Percentiles rank a stretch among this genome's conserved stretches.
Conservation (phyloP, 2,329 filamentous ascomycete species). For the Phialophora macrospora region DNA sequence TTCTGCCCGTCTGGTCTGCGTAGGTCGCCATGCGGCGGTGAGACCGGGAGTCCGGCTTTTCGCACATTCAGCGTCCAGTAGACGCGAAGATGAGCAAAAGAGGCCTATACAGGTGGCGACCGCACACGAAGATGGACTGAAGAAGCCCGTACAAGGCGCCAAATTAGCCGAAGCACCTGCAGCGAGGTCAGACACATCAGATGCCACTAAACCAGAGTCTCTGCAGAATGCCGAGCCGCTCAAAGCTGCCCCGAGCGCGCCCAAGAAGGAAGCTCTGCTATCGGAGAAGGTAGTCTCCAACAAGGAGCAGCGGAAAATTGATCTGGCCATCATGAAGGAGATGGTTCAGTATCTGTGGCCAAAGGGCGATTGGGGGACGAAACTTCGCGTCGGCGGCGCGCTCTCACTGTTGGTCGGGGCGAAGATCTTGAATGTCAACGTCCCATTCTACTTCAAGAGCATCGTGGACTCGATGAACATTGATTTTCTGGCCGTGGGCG, state of each 20-base stretch:
- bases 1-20: background rate
- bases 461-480: conserved; percentile 99
- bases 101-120: background rate
- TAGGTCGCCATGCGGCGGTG: background rate
- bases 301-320: conserved; percentile 90
- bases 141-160: conserved; percentile 15
- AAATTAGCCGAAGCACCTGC: conserved; percentile 27
- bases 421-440: conserved; percentile 95
- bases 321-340: conserved; percentile 98
- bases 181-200: conserved; percentile 23
- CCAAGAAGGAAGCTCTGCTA: conserved; percentile 63
- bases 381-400: conserved; percentile 83
- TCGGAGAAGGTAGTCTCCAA: conserved; percentile 68
- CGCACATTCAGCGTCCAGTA: background rate
- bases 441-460: conserved; percentile 98
- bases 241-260: conserved; percentile 40
- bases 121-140: conserved; percentile 21
- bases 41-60: background rate
- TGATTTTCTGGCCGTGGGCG: conserved; percentile 83
- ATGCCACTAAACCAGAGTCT: conserved; percentile 35
- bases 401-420: conserved; percentile 82
- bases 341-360: conserved; percentile 98
- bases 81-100: conserved; percentile 1
- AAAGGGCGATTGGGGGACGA: conserved; percentile 80
- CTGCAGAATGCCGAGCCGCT: conserved; percentile 28